Evolutionary conservation across 768 basidiomycete genomes (phyloP), one percentile per base, ranked within the genome.

Genomic region (Vararia minispora): DNA sequence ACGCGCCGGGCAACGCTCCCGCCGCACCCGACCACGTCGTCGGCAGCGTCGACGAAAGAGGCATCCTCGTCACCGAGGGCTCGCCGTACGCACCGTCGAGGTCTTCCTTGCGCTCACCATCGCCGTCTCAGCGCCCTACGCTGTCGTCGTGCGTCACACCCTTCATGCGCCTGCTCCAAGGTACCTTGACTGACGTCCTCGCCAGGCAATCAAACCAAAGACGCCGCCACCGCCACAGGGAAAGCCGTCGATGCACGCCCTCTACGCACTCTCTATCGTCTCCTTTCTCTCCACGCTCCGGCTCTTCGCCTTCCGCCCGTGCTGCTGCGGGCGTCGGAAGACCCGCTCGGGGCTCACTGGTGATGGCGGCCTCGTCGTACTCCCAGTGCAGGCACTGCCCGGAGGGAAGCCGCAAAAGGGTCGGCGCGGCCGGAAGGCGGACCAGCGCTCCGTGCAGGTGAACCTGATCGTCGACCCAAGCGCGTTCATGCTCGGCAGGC

Each of bases 381-480:
- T 83, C 28, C 78, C 79, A 29, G 70, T 81, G 2, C 68, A 74
- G 27, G 66, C 69, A 10, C 57, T 74, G 9, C 63, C 62, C 0
- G 65, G 65, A 1, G 58, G 58, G 4, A 64, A 65, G 44, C 61
- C 57, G 24, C 59, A 60, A 25, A 64, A 62, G 29, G 60, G 58
- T n/a, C 59, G 56, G 49, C 58, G 55, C 23, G 53, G 54, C 9
- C 36, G 47, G 24, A 37, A 43, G 14, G 41, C 44, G 5, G 60
- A 51, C 9, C 57, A 48, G 24, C 65, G 67, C 5, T 70, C 71
- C 48, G 72, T 83, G 2, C 80, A 83, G 43, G 76, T 82, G 35
- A 83, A 83, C 54, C 61, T 82, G 31, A 81, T 82, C 43, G 76
- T 82, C 22, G 78, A 81, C 48, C 79, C 80, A 6, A 61, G 61